Percentiles rank a stretch among this genome's conserved stretches.
These are phyloP conservation scores for Clitopilus hobsonii DNA, from an alignment of 768 basidiomycete genomes.

Conservation along the genomic window DNA sequence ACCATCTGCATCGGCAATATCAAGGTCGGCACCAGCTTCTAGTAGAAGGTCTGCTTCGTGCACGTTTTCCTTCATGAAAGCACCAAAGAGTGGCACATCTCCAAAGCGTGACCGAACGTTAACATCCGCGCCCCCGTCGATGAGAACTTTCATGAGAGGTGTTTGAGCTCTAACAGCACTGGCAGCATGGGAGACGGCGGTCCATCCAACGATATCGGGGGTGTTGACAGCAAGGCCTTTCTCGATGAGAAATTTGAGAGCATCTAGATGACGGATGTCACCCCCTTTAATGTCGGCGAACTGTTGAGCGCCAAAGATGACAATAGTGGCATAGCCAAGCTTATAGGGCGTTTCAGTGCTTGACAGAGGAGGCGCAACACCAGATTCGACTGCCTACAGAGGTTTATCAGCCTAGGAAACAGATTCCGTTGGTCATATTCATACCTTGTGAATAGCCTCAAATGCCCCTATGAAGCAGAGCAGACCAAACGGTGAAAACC, in stretches of 20 bases:
- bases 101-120: constrained; percentile 27
- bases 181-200: constrained; percentile 44
- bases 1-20: constrained; percentile 21
- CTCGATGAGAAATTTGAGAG: constrained; percentile 36
- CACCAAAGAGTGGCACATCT: neutral
- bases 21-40: neutral
- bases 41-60: neutral
- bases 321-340: constrained; percentile 36
- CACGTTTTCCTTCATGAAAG: neutral
- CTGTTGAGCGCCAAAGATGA: constrained; percentile 37
- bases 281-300: neutral
- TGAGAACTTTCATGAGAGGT: constrained; percentile 30
- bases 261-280: constrained; percentile 23
- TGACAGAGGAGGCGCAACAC: constrained; percentile 30
- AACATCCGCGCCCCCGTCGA: constrained; percentile 44
- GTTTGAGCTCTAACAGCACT: constrained; percentile 18
- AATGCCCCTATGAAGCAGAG: neutral
- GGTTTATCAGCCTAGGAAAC: neutral
- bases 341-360: constrained; percentile 38
- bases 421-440: neutral
- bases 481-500: neutral
- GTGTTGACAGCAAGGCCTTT: constrained; percentile 34
- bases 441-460: neutral
- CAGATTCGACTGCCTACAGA: constrained; percentile 21
- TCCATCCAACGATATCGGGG: constrained; percentile 43